Conservation (phyloP, 306 rosid genomes). For the Prunus kanzakura region DNA sequence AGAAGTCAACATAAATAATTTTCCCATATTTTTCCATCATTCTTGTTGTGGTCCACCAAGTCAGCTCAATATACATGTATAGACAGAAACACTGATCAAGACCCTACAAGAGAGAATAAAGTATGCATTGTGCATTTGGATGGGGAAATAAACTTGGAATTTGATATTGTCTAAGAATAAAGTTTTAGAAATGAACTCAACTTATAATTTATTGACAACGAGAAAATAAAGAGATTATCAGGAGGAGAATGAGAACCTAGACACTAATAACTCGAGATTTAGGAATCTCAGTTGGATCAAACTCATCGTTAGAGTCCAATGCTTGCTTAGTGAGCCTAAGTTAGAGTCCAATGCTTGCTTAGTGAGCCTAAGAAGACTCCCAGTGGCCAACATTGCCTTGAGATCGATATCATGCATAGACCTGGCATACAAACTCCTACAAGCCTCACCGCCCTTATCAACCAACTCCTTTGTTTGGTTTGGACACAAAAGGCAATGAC, state of each 20-base stretch:
- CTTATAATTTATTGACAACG: no score
- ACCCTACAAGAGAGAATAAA: no score
- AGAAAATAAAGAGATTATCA: neutral
- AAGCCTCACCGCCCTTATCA: slow-evolving; percentile 41
- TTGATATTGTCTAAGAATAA: no score
- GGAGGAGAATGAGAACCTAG: neutral
- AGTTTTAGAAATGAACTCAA: no score
- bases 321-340: slow-evolving; percentile 38
- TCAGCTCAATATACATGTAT: no score
- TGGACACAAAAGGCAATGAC: slow-evolving; percentile 58
- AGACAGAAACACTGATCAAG: no score
- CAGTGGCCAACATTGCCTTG: slow-evolving; percentile 55
- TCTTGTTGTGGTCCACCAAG: no score
- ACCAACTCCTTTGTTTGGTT: slow-evolving; percentile 19
- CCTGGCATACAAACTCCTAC: slow-evolving; percentile 52
- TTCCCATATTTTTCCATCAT: no score
- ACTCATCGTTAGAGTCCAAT: neutral
- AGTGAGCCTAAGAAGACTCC: slow-evolving; percentile 53
- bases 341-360: slow-evolving; percentile 21
- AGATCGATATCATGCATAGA: slow-evolving; percentile 67
- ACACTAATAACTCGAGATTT: slow-evolving; percentile 12
- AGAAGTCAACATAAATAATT: no score
- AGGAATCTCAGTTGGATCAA: slow-evolving; percentile 33
- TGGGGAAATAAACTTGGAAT: no score
- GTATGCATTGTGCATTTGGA: no score